Conservation (phyloP, 768 basidiomycete genomes). For the Rhodotorula graminis region DNA sequence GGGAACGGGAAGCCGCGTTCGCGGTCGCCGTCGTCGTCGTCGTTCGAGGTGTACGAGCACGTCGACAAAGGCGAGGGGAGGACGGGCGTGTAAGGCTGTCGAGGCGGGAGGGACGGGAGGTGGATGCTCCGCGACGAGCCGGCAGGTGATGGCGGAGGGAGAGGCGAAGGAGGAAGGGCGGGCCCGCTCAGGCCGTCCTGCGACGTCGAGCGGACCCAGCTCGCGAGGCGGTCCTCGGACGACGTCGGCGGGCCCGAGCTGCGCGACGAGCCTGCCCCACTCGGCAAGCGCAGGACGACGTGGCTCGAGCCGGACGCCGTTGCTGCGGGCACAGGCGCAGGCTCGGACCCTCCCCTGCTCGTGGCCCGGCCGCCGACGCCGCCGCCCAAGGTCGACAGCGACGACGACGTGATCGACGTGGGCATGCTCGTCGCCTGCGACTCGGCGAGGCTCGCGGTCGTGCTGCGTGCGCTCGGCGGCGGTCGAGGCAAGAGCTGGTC, state of each 20-base stretch:
- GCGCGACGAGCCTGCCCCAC: too few species aligned
- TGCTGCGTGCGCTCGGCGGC: not conserved
- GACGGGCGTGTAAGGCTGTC: constrained; percentile 23
- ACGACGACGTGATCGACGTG: constrained; percentile 11
- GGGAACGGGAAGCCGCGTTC: constrained; percentile 31
- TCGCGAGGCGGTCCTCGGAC: not conserved
- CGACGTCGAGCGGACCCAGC: constrained; percentile 6
- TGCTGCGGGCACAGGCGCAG: too few species aligned
- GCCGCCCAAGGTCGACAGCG: constrained; percentile 3
- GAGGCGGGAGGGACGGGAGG: not conserved
- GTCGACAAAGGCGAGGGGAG: constrained; percentile 25
- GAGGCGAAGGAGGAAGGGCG: not conserved
- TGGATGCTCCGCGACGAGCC: not conserved
- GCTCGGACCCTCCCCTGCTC: too few species aligned
- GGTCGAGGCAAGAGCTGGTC: too few species aligned
- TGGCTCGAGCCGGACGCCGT: too few species aligned
- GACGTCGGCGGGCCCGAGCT: not conserved
- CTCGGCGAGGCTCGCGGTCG: not conserved
- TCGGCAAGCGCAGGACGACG: too few species aligned
- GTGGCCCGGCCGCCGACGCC: not conserved
- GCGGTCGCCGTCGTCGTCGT: not conserved
- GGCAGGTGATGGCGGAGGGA: not conserved
- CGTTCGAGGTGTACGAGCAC: constrained; percentile 20
- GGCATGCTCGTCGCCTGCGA: constrained; percentile 14
- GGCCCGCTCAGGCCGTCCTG: not conserved